Base-by-base conservation (phyloP, 305 asterid genomes). In the Euphrasia arctica region DNA sequence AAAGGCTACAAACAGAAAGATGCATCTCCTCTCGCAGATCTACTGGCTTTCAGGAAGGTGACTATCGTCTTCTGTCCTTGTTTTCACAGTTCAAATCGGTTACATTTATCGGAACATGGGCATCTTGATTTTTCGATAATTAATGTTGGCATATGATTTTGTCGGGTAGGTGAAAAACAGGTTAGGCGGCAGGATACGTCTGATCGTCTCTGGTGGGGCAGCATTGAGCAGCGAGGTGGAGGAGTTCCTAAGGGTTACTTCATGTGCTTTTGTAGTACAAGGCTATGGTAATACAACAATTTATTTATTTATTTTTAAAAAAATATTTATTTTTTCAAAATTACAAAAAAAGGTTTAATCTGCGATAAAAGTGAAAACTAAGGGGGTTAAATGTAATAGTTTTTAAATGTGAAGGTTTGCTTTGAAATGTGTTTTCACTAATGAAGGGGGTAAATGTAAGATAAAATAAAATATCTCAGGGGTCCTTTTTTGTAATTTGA, bases 141-240 rank as follows among this genome's bases (percentile, higher is more conserved):
- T 67, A 39, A 58, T 51, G 29, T 58, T 8, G 42, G 52, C 58
- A 1, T 62, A 66, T 58, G 15, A 22, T 62, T 64, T 58, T 54
- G 4, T 62, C 49, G 4, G 63, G 45, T 56, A 91, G 98, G 95
- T 93, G 22, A 90, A 86, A 79, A 79, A 71, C 73, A 79, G 97
- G 75, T 61, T 93, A 76, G 98, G 98, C 12, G 98, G 98, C 58
- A 76, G 97, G 63, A 66, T 93, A 60, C 98, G 98, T 22, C 84
- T 93, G 15, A 80, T 93, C 50, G 91, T 93, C 67, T 90, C 97
- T 25, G 97, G 99, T 34, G 99, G 97, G 12, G 99, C 99, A 22
- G 94, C 96, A 9, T 78, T 93, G 43, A 79, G 99, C 80, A 77
- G 78, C 58, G 99, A 93, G 74, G 87, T 93, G 56, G 97, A 93